Base-by-base conservation (phyloP, 2,329 filamentous ascomycete species). In the Fusarium zealandicum region DNA sequence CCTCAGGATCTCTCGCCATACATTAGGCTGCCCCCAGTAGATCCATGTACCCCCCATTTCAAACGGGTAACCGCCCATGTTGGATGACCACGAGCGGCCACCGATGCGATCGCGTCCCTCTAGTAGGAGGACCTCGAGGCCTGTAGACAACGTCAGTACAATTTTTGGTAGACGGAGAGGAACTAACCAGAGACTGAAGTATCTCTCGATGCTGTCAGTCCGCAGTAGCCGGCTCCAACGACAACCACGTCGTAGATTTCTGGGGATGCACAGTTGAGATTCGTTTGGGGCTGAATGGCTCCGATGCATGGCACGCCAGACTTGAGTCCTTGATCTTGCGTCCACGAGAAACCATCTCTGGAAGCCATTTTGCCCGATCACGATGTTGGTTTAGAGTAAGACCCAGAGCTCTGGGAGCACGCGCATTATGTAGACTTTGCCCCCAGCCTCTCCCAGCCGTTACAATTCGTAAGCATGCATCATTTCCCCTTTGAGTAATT, bases 31-130 rank as follows among this genome's bases (percentile, higher is more conserved):
- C 2, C 69, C 68, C 77, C 77, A 79, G 46, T 75, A 75, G 0
- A 81, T 71, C 78, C 78, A 82, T 0, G 78, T 80, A 0, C 80
- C 80, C 0, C 79, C 79, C 73, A 82, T 76, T 43, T 81, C 79
- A 41, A 73, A 79, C 0, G 72, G 72, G 12, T 79, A 76, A 0
- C 75, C 77, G 0, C 68, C 70, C 7, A 78, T 76, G 27, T 78
- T 73, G 13, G 76, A 73, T 0, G 75, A 75, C 75, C 76, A 81
- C 2, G 78, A 77, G 0, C 79, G 73, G 2, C 79, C 78, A 13
- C 79, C 79, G 41, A 81, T 77, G 1, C 79, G 70, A 57, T 82
- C 77, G 13, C 79, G 72, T 1, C 73, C 78, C 65, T 81, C 79
- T 0, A 81, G 48, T 2, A 81, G 70, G 2, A 81, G 66, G 0